Evolutionary conservation across 805 yeast genomes (phyloP).

Genomic region (Spathaspora passalidarum): DNA sequence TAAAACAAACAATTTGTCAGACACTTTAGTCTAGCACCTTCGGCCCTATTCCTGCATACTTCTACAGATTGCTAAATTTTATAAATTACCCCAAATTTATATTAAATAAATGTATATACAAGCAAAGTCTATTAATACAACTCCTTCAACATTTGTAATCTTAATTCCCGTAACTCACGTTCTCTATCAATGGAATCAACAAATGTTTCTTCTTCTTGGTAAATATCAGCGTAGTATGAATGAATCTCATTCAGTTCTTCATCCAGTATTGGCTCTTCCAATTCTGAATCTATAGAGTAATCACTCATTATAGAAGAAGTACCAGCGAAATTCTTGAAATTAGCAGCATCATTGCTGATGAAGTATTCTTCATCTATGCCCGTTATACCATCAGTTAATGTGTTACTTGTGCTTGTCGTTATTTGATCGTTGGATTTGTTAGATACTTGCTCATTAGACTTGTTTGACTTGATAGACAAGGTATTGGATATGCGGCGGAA

Average conservation of each 20-base stretch:
- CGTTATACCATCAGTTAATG: constrained; percentile 6
- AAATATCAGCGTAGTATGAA: constrained; percentile 1
- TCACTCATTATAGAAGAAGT: constrained; percentile 12
- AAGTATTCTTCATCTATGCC: constrained; percentile 29
- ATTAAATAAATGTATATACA: constrained; percentile 10
- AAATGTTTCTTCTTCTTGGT: background rate
- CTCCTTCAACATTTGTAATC: constrained; percentile 36
- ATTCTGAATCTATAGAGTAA: background rate
- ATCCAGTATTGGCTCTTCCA: constrained; percentile 8
- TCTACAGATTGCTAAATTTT: background rate
- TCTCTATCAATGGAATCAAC: constrained; percentile 21
- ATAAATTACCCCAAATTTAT: no score
- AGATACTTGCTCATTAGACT: constrained; percentile 8
- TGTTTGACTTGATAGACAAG: constrained; percentile 11
- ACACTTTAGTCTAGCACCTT: no score
- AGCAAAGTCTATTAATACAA: constrained; percentile 12
- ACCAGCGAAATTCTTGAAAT: constrained; percentile 23
- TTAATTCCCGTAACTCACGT: constrained; percentile 34
- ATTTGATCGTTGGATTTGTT: background rate
- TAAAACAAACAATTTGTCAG: no score
- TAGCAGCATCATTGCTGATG: constrained; percentile 16
- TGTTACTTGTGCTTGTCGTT: background rate
- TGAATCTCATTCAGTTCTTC: constrained; percentile 15
- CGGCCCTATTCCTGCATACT: no score
- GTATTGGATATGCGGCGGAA: constrained; percentile 7